Evolutionary conservation across 371 early-diverging fungal species (phyloP).

Genomic region (Mucor ambiguus): DNA sequence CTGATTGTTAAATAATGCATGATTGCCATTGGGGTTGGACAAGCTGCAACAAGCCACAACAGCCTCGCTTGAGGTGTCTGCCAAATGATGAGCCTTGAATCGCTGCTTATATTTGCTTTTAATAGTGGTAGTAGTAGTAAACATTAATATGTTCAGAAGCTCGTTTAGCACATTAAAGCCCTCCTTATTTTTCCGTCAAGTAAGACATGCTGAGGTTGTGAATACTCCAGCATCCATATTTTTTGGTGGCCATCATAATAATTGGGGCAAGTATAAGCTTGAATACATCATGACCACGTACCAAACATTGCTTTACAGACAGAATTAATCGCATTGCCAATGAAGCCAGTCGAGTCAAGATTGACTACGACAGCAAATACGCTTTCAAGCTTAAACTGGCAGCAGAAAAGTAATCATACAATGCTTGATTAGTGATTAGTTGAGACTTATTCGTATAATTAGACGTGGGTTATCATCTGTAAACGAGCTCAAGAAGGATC

Average conservation of each 20-base stretch:
- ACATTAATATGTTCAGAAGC: background rate
- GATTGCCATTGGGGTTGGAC: background rate
- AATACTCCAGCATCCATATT: constrained; percentile 10
- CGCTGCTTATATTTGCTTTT: background rate
- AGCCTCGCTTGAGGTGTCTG: background rate
- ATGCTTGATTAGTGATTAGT: background rate
- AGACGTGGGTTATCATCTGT: constrained; percentile 42
- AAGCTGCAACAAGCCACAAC: background rate
- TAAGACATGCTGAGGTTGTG: constrained; percentile 18
- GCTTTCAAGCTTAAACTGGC: constrained; percentile 62
- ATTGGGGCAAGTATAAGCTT: constrained; percentile 15
- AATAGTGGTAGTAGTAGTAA: no score
- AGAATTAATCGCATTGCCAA: constrained; percentile 16
- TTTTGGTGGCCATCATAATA: constrained; percentile 13
- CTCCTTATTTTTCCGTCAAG: background rate
- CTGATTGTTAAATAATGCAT: background rate
- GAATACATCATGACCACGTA: background rate
- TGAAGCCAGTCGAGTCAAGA: constrained; percentile 18
- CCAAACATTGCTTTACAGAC: constrained; percentile 5
- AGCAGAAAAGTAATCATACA: constrained; percentile 56
- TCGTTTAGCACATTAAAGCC: background rate
- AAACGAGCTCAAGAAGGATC: constrained; percentile 47
- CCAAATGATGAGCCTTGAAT: background rate
- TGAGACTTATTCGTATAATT: background rate
- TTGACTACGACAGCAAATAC: constrained; percentile 62